Evolutionary conservation across 139 green algal species (phyloP).

Genomic region (Micractinium sp.): DNA sequence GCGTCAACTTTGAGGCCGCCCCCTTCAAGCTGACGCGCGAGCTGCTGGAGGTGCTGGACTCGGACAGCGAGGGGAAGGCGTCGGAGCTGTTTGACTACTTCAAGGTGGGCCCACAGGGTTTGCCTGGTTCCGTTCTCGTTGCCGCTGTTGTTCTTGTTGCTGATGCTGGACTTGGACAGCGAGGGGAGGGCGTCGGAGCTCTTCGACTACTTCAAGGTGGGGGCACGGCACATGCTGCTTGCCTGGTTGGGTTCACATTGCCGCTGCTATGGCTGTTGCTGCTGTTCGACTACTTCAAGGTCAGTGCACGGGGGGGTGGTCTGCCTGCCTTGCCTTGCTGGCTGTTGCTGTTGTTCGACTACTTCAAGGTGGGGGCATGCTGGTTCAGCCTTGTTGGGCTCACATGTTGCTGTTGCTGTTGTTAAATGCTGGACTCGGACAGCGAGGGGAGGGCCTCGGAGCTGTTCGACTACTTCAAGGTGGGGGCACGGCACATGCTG

Average conservation of each 20-base stretch:
- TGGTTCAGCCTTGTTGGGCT: no score
- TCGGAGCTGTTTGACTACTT: slow-evolving; percentile 94
- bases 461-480: no score
- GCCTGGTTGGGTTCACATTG: neutral
- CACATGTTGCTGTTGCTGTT: neutral
- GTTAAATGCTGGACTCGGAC: neutral
- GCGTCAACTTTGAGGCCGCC: slow-evolving; percentile 84
- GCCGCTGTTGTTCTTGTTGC: neutral
- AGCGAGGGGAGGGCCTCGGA: no score
- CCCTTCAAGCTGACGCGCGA: slow-evolving; percentile 96
- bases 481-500: no score
- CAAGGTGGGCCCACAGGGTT: slow-evolving; percentile 60
- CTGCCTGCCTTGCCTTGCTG: no score
- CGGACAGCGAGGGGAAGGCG: slow-evolving; percentile 78
- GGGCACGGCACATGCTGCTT: no score
- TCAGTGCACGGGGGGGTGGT: no score
- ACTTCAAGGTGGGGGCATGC: neutral
- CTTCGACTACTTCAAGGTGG: no score
- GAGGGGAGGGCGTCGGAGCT: no score
- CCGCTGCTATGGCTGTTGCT: neutral
- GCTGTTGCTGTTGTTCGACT: no score
- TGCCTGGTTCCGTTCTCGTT: no score
- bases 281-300: neutral
- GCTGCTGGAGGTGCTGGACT: slow-evolving; percentile 98
- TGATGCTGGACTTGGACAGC: no score